Evolutionary conservation across 2,329 filamentous ascomycete genomes (phyloP).

Genomic region (Talaromyces sp.): DNA sequence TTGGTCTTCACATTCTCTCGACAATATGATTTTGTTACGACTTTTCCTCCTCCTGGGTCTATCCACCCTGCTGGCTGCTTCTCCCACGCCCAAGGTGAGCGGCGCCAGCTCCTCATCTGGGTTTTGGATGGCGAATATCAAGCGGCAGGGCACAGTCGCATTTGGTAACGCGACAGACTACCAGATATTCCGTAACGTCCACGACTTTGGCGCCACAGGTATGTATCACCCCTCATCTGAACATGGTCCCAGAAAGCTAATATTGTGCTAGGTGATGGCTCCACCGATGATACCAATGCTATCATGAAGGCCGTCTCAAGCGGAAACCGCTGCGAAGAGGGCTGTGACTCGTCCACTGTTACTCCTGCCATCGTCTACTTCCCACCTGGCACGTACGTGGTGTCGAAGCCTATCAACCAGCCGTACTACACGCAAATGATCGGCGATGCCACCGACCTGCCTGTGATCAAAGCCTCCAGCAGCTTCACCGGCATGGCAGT

Average conservation of each 20-base stretch:
- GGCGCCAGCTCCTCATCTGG: conserved; percentile 29
- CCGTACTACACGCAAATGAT: conserved; percentile 93
- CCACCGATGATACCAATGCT: conserved; percentile 77
- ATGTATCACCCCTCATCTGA: conserved; percentile 37
- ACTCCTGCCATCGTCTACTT: conserved; percentile 88
- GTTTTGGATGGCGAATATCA: conserved; percentile 70
- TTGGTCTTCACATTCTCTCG: not conserved
- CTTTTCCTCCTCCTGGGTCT: conserved; percentile 28
- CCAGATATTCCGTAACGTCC: conserved; percentile 72
- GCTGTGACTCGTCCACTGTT: conserved; percentile 79
- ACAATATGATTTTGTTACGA: conserved; percentile 17
- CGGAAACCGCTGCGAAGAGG: conserved; percentile 72
- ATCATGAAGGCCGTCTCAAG: conserved; percentile 79
- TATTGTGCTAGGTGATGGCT: conserved; percentile 52
- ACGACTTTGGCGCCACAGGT: conserved; percentile 68
- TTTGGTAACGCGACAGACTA: conserved; percentile 56
- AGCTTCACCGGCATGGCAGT: conserved; percentile 80
- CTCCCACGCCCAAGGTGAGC: conserved; percentile 21
- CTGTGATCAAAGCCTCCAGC: conserved; percentile 68
- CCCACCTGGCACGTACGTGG: conserved; percentile 77
- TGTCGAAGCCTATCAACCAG: conserved; percentile 73
- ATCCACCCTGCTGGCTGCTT: conserved; percentile 24
- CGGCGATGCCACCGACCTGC: conserved; percentile 68
- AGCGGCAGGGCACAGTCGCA: conserved; percentile 63
- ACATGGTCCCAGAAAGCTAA: conserved; percentile 12